A percentile compares a stretch with the other conserved stretches of the same genome.
phyloP scores from a whole-genome alignment of 352 stramenopile genomes.

The Stramenopiles sp. region DNA sequence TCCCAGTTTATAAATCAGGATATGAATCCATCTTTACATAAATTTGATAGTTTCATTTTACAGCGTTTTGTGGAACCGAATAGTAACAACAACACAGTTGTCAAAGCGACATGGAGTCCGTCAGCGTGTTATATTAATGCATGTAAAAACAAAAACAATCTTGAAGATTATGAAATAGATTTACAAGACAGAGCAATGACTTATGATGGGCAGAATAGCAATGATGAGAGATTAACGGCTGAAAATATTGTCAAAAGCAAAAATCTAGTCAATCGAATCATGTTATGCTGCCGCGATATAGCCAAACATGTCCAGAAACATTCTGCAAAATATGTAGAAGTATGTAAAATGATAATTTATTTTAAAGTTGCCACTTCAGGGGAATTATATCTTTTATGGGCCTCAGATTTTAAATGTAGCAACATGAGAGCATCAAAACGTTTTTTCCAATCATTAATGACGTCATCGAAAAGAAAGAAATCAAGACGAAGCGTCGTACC shows the following conservation, averaged over 20 bases:
- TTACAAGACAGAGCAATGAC: background rate
- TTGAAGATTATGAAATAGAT: background rate
- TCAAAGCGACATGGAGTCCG: background rate
- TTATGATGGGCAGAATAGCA: background rate
- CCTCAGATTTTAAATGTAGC: background rate
- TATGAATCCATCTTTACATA: too few relatives aligned
- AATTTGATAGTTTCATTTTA: background rate
- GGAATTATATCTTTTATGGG: background rate
- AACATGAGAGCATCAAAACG: background rate
- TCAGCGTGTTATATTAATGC: background rate
- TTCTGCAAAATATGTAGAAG: background rate
- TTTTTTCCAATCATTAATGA: too few relatives aligned
- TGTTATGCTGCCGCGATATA: background rate
- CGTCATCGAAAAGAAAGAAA: too few relatives aligned
- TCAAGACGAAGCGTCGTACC: too few relatives aligned
- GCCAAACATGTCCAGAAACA: background rate
- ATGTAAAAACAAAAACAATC: background rate
- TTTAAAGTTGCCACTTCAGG: background rate
- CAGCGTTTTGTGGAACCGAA: background rate
- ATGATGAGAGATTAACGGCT: background rate
- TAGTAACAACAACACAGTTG: background rate
- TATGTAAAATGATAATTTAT: background rate
- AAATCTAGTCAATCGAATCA: background rate
- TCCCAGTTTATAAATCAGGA: too few relatives aligned
- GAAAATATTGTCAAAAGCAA: background rate